Base-by-base conservation (phyloP, 495 filamentous ascomycete genomes). In the Halenospora varia region DNA sequence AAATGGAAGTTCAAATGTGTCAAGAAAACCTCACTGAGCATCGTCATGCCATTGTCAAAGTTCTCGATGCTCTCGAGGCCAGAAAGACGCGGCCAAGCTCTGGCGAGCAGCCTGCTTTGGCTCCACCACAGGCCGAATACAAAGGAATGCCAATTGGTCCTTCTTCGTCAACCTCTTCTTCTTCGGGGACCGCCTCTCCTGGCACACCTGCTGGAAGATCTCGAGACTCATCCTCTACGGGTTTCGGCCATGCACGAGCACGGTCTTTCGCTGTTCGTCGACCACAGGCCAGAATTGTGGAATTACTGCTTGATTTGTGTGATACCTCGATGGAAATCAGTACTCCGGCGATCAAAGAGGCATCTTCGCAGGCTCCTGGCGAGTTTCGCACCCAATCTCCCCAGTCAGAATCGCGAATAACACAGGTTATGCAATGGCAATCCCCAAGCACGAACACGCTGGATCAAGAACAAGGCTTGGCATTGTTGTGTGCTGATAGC, bases 301-400 rank as follows among this genome's bases (percentile, higher is more conserved):
- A 97, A 71, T 76, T 98, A 48, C 80, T 98, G 26, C 80, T 97
- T 6, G 94, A 98, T 72, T 80, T 98, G 3, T 97, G 94, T 67
- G 94, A 98, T 70, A 98, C 94, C 2, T 85, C 95, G 4, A 75
- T 97, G 48, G 95, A 97, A 71, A 96, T 98, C 63, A 97, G 85
- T 72, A 90, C 90, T 19, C 92, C 94, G 3, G 83, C 90, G 23
- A 88, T 97, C 65, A 97, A 95, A 67, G 91, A 96, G 53, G 77
- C 81, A 3, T 78, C 84, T 3, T 75, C 77, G 4, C 85, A 89
- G 46, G 79, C 79, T 58, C 71, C 77, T 2, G 84, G 84, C 40
- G 86, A 89, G 26, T 84, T 97, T 52, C 84, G 95, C 24, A 95
- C 93, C 2, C 84, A 96, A 66, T 97, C 95, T 0, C 94, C 94